phyloP scores from a whole-genome alignment of 83 land plant species.

The Larix sibirica region DNA sequence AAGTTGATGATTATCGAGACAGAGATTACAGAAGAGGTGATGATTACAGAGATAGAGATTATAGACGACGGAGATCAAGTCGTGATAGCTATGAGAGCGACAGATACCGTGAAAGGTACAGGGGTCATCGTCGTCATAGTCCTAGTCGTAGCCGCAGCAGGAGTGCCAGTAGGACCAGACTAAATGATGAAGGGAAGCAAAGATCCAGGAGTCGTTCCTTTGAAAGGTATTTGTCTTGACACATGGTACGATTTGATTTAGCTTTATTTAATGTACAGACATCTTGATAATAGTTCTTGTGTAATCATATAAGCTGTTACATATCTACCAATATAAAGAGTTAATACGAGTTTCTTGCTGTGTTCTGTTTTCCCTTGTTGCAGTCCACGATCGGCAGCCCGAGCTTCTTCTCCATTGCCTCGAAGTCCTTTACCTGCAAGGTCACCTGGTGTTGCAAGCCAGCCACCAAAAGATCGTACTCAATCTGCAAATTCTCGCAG shows the following conservation, averaged over 20 bases:
- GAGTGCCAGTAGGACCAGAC: constrained; percentile 13
- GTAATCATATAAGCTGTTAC: not conserved
- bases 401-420: not conserved
- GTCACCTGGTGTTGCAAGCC: constrained; percentile 1
- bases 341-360: not conserved
- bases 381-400: not conserved
- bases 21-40: constrained; percentile 5
- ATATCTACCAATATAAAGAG: not conserved
- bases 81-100: constrained; percentile 20
- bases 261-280: not conserved
- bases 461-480: not conserved
- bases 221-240: not conserved
- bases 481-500: not conserved
- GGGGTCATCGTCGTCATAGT: constrained; percentile 8
- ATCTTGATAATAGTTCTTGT: not conserved
- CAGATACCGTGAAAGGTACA: not conserved
- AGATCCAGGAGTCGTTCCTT: constrained; percentile 9
- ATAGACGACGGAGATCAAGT: constrained; percentile 21
- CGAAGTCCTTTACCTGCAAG: constrained; percentile 8
- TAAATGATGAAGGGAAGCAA: not conserved
- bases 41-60: constrained; percentile 17
- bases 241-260: not conserved
- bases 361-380: not conserved
- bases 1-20: not conserved
- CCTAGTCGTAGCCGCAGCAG: constrained; percentile 13